phyloP scores from a whole-genome alignment of 176 grass and related monocot genomes.

The Oryza officinalis region DNA sequence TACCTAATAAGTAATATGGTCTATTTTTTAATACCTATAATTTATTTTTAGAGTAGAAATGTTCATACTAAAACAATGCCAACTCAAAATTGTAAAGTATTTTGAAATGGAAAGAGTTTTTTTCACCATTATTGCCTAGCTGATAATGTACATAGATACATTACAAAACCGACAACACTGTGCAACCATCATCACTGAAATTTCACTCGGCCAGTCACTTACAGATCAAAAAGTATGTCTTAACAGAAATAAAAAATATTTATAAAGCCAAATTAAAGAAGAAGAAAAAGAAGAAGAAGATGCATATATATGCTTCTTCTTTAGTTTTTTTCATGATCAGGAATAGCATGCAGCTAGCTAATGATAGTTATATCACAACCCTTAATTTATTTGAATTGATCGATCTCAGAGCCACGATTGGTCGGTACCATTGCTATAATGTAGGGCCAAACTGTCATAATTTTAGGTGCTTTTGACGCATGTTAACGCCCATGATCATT shows the following conservation, averaged over 20 bases:
- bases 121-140: too few species aligned
- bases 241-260: neutral
- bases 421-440: neutral
- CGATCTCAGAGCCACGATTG: neutral
- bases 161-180: too few species aligned
- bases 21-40: too few species aligned
- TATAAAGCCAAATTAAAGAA: neutral
- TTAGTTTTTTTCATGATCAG: neutral
- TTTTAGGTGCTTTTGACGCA: slow-evolving; percentile 32
- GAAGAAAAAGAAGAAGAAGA: too few species aligned
- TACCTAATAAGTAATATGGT: too few species aligned
- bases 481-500: slow-evolving; percentile 38
- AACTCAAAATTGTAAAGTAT: too few species aligned
- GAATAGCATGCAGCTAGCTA: neutral
- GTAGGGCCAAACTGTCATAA: neutral
- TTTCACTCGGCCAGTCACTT: neutral
- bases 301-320: neutral
- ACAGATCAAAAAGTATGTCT: neutral
- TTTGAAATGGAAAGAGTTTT: too few species aligned
- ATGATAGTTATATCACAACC: neutral
- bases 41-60: too few species aligned
- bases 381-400: slow-evolving; percentile 19
- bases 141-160: too few species aligned
- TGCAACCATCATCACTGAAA: too few species aligned
- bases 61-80: too few species aligned